phyloP scores from a whole-genome alignment of 495 filamentous ascomycete genomes.

The Podospora pseudoanserina region DNA sequence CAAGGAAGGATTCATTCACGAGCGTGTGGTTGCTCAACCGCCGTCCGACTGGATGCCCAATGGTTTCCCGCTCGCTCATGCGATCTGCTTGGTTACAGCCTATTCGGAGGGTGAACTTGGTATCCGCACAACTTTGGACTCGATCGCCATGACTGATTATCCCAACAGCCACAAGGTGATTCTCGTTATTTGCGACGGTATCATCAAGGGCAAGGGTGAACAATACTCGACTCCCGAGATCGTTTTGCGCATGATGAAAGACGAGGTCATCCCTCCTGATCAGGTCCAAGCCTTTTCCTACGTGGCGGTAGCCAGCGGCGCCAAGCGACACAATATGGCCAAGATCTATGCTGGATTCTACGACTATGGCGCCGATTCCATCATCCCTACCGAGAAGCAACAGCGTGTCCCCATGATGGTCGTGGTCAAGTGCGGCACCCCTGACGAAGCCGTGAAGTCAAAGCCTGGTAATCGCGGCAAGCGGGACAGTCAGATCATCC shows the following conservation, averaged over 20 bases:
- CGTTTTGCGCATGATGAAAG: conserved; percentile 88
- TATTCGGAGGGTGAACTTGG: conserved; percentile 96
- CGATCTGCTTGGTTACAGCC: conserved; percentile 91
- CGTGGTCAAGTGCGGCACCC: conserved; percentile 92
- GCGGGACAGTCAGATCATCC: conserved; percentile 95
- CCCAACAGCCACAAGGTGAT: conserved; percentile 98
- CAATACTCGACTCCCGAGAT: conserved; percentile 84
- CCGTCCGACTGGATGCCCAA: conserved; percentile 95
- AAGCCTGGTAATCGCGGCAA: conserved; percentile 98
- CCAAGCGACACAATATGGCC: conserved; percentile 98
- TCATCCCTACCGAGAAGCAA: conserved; percentile 80
- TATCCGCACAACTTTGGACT: conserved; percentile 90
- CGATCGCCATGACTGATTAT: conserved; percentile 95
- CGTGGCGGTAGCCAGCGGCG: conserved; percentile 91
- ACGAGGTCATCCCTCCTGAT: conserved; percentile 70
- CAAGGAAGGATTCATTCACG: conserved; percentile 90
- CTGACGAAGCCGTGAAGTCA: conserved; percentile 69
- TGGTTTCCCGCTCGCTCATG: conserved; percentile 89
- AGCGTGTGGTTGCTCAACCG: conserved; percentile 94
- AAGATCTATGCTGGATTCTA: conserved; percentile 98
- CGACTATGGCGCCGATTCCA: conserved; percentile 80
- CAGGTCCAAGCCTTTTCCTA: conserved; percentile 90
- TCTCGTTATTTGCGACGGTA: conserved; percentile 92
- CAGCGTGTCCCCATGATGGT: conserved; percentile 99
- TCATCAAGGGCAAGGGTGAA: conserved; percentile 97